phyloP scores from a whole-genome alignment of 495 filamentous ascomycete species.

The Daldinia decipiens region DNA sequence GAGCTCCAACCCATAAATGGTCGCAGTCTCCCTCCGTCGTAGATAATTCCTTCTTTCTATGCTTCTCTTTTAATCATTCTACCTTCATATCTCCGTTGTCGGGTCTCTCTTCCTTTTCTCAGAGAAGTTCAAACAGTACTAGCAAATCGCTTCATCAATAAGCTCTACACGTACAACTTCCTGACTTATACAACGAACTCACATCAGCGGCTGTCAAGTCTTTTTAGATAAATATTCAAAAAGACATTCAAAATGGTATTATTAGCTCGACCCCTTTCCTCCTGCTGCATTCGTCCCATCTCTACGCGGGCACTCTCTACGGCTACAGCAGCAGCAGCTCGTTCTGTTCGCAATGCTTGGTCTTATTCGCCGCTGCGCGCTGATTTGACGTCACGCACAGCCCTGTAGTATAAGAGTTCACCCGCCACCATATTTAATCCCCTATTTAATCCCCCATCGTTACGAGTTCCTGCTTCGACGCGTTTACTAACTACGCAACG shows the following conservation, averaged over 20 bases:
- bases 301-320: slow-evolving; percentile 39
- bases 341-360: slow-evolving; percentile 48
- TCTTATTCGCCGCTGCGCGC: slow-evolving; percentile 43
- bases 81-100: slow-evolving; percentile 36
- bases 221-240: slow-evolving; percentile 26
- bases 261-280: slow-evolving; percentile 50
- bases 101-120: background rate
- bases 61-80: slow-evolving; percentile 25
- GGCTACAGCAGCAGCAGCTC: slow-evolving; percentile 33
- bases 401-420: slow-evolving; percentile 43
- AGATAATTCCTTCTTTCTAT: slow-evolving; percentile 4
- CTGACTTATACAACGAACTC: slow-evolving; percentile 14
- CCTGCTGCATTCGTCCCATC: slow-evolving; percentile 47
- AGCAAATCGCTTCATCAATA: slow-evolving; percentile 10
- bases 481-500: slow-evolving; percentile 59
- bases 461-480: slow-evolving; percentile 39
- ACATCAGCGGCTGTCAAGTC: slow-evolving; percentile 11
- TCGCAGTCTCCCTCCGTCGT: slow-evolving; percentile 33
- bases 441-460: slow-evolving; percentile 16
- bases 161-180: slow-evolving; percentile 23
- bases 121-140: background rate
- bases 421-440: slow-evolving; percentile 22
- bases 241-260: slow-evolving; percentile 63
- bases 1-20: slow-evolving; percentile 42
- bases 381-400: slow-evolving; percentile 44